Base-by-base conservation (phyloP, 805 yeast species). In the Scheffersomyces amazonensis region DNA sequence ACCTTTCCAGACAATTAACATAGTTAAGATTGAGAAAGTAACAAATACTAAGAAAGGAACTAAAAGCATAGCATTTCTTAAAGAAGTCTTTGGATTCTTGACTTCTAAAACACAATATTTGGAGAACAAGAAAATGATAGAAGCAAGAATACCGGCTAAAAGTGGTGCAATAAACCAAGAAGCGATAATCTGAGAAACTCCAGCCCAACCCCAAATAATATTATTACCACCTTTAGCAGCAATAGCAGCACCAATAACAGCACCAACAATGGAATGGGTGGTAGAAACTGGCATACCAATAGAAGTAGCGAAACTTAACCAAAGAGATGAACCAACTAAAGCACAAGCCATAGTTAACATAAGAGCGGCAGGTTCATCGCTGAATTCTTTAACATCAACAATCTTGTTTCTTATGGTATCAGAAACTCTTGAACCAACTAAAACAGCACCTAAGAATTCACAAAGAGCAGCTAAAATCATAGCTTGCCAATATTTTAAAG, bases 1-100 rank as follows among this genome's bases (percentile, higher is more conserved):
- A 50, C 89, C 90, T 58, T 84, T 83, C 86, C 87, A 82, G 27
- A 81, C 87, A 54, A 84, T 79, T 60, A 83, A 72, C 85, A 85
- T 82, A 41, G 89, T 81, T 50, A 84, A 69, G 35, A 83, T 72
- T 29, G 81, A 57, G 41, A 80, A 78, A 17, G 87, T 75, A 27
- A 68, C 53, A 47, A 75, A 81, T 16, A 83, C 83, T 55, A 82
- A 71, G 17, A 72, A 36, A 9, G 89, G 90, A 46, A 80, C 78
- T 31, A 79, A 54, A 7, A 69, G 28, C 46, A 85, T 66, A 3
- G 81, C 88, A 46, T 76, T 70, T 58, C 73, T 72, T 36, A 80
- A 52, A 21, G 75, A 69, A 13, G 51, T 53, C 24, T 50, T 50
- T 27, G 54, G 45, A 42, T 75, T 59, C 50, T 75, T 76, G 53